Conservation (phyloP, 768 basidiomycete genomes). For the Trametes cingulata region DNA sequence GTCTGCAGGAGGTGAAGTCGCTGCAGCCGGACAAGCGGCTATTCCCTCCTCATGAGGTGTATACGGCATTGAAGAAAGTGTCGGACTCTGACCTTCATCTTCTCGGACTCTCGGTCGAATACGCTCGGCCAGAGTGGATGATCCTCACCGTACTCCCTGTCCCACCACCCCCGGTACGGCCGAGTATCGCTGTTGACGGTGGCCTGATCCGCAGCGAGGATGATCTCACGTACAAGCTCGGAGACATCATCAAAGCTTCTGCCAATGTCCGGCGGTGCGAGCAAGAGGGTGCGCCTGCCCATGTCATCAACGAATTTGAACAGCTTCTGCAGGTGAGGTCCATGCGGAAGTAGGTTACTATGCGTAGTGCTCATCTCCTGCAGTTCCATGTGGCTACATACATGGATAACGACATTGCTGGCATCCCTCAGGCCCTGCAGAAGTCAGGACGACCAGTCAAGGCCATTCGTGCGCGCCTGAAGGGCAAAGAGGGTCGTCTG, state of each 20-base stretch:
- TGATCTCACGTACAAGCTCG: conserved; percentile 97
- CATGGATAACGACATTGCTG: conserved; percentile 99
- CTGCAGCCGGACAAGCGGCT: conserved; percentile 80
- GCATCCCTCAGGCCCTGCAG: conserved; percentile 95
- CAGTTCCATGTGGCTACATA: conserved; percentile 99
- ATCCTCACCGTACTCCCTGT: conserved; percentile 97
- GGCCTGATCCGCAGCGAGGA: conserved; percentile 97
- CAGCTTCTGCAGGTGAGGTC: conserved; percentile 83
- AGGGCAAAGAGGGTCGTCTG: conserved; percentile 98
- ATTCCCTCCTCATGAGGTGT: conserved; percentile 86
- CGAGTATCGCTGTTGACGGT: conserved; percentile 96
- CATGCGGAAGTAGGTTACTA: neutral
- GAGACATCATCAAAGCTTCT: conserved; percentile 95
- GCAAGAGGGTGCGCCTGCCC: conserved; percentile 94
- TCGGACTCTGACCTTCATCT: conserved; percentile 83
- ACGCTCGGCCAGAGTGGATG: conserved; percentile 99
- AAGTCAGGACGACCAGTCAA: conserved; percentile 98
- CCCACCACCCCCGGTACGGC: conserved; percentile 96
- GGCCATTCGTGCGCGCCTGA: conserved; percentile 95
- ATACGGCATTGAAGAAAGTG: conserved; percentile 95
- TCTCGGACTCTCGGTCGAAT: conserved; percentile 91
- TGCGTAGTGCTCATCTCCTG: neutral
- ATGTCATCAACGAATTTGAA: conserved; percentile 94
- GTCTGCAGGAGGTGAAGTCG: conserved; percentile 70
- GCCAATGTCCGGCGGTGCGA: conserved; percentile 90